Evolutionary conservation across 1,139 yeast genomes (phyloP), one percentile per base, ranked within the genome.

Genomic region (Debaryomyces psychrophilus): DNA sequence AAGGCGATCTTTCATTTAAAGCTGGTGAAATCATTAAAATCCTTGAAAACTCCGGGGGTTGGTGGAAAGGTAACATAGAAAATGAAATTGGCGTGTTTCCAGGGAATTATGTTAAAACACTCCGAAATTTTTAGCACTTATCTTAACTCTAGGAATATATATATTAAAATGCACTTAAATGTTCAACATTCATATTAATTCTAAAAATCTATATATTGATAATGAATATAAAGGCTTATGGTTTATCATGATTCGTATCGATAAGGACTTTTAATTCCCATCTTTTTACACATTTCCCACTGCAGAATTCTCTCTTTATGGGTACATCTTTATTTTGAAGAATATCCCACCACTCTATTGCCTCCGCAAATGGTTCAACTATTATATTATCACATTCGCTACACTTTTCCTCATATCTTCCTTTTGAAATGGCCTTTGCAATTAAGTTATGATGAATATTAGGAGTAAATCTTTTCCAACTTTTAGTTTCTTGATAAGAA

Each of bases 61-160:
- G 89, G 89, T 83, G 87, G 87, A 73, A 72, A 49, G 89, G 88
- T 2, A 73, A 73, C 54, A 53, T 73, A 5, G 66, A 71, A 40
- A 85, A 81, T 0, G 52, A 61, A 20, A 50, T 61, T 22, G 90
- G 89, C 0, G 51, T 69, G 15, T 81, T 84, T 54, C 89, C 90
- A 2, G 58, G 68, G 5, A 83, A 79, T 57, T 82, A 82, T 56
- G 83, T 81, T 15, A 51, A 58, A 42, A 47, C 52, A 28, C 48
- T 39, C 15, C 31, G 26, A 18, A 23, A 23, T 12, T 9, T 8
- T 33, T 9, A 14, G 17, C 20, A 9, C 26, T 9, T 11, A 12
- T 25, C 9, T 14, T 5, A 6, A 15, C 4, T 14, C 22, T 36
- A 36, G 27, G 7, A 26, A 18, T 20, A 33, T 15, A 33, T 33